phyloP scores from a whole-genome alignment of 768 basidiomycete genomes.

The Suillus lakei region DNA sequence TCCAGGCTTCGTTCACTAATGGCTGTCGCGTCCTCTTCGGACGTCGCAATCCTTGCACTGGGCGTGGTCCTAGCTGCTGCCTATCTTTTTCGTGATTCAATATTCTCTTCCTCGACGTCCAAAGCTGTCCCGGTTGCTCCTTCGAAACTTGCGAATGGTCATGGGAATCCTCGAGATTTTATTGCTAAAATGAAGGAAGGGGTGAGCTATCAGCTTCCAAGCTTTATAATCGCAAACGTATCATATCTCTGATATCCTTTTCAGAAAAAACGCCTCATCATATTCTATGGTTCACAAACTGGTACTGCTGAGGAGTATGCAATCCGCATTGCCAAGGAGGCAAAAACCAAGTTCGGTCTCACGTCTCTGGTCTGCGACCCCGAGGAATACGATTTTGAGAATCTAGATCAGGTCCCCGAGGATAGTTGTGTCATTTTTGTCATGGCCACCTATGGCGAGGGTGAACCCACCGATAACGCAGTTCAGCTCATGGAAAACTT shows the following conservation, averaged over 20 bases:
- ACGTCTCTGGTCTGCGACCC: conserved; percentile 97
- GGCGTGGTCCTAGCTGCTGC: conserved; percentile 77
- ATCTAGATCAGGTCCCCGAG: conserved; percentile 88
- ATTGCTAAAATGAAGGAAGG: conserved; percentile 92
- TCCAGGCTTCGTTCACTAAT: conserved; percentile 40
- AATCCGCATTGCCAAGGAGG: conserved; percentile 96
- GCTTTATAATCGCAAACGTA: conserved; percentile 9
- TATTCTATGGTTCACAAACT: conserved; percentile 98
- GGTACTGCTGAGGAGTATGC: conserved; percentile 99
- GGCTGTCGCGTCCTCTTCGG: conserved; percentile 69
- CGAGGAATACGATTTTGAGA: conserved; percentile 98
- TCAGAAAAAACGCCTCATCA: conserved; percentile 95
- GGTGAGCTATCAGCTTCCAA: conserved; percentile 54
- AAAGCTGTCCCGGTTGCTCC: conserved; percentile 55
- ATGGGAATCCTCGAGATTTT: conserved; percentile 92
- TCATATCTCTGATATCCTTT: conserved; percentile 14
- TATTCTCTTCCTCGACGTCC: conserved; percentile 71
- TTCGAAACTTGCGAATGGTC: conserved; percentile 59
- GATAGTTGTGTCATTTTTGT: conserved; percentile 92
- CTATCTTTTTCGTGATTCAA: conserved; percentile 84
- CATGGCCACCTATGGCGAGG: conserved; percentile 98
- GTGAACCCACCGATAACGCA: conserved; percentile 98
- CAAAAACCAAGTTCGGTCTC: conserved; percentile 93
- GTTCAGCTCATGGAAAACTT: conserved; percentile 93
- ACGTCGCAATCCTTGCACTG: conserved; percentile 71